Evolutionary conservation across 2,329 filamentous ascomycete genomes (phyloP).

Genomic region (Paramyrothecium roridum): DNA sequence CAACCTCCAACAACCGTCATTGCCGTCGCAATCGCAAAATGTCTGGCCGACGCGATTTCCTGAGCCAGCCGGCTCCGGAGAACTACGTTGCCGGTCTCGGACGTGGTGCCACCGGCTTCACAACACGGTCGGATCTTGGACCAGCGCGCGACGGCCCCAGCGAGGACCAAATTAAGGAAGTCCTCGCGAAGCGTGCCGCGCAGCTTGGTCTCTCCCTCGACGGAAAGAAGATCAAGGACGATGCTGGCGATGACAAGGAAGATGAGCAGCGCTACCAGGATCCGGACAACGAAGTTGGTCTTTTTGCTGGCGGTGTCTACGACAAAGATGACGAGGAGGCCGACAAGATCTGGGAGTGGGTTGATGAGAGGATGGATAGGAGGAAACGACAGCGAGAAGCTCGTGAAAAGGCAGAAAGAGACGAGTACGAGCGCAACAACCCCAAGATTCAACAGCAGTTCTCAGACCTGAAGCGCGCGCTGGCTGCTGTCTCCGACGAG

Average conservation of each 20-base stretch:
- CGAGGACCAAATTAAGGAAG: constrained; percentile 97
- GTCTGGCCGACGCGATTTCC: constrained; percentile 73
- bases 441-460: constrained; percentile 99
- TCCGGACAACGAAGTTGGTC: constrained; percentile 92
- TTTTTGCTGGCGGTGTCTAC: constrained; percentile 94
- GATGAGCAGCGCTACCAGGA: constrained; percentile 86
- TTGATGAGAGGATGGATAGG: constrained; percentile 96
- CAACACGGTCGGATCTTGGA: constrained; percentile 92
- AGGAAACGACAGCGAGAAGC: constrained; percentile 90
- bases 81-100: constrained; percentile 95
- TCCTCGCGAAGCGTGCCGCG: constrained; percentile 88
- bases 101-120: constrained; percentile 96
- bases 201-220: constrained; percentile 70
- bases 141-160: constrained; percentile 93
- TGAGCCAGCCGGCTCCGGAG: constrained; percentile 80
- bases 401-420: constrained; percentile 84
- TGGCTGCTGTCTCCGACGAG: constrained; percentile 86
- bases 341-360: constrained; percentile 89
- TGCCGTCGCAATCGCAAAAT: constrained; percentile 28
- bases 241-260: constrained; percentile 68
- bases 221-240: constrained; percentile 67
- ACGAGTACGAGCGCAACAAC: constrained; percentile 96
- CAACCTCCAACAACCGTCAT: constrained; percentile 3
- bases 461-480: constrained; percentile 86
- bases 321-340: constrained; percentile 98